phyloP scores from a whole-genome alignment of 352 stramenopile genomes.

The Phytophthora pisi region DNA sequence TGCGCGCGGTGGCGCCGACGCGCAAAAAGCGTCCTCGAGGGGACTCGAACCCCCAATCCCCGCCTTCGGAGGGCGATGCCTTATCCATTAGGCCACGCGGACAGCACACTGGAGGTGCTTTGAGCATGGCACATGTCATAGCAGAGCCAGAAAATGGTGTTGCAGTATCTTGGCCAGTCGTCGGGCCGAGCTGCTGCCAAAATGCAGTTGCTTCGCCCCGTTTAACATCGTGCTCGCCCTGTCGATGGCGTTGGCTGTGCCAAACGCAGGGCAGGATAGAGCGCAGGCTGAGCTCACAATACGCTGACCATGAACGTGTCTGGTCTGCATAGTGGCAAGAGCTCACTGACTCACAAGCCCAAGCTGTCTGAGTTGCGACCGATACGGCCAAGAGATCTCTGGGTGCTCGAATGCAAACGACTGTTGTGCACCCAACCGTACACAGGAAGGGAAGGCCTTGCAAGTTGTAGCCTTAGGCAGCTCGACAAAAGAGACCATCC shows the following conservation, averaged over 20 bases:
- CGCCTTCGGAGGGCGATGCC: constrained; percentile 21
- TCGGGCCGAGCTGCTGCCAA: not conserved
- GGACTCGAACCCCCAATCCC: constrained; percentile 23
- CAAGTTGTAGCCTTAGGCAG: not conserved
- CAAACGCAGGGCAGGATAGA: not conserved
- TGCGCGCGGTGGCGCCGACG: not conserved
- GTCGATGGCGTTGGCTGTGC: not conserved
- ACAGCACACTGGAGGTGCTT: not conserved
- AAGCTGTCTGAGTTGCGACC: constrained; percentile 5
- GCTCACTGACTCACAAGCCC: not conserved
- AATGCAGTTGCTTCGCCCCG: not conserved
- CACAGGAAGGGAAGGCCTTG: not conserved
- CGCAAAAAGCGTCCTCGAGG: constrained; percentile 18
- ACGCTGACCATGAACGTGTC: not conserved
- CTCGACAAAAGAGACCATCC: not conserved
- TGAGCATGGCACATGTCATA: not conserved
- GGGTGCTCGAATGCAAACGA: constrained; percentile 5
- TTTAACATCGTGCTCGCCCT: constrained; percentile 1
- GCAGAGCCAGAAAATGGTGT: constrained; percentile 10
- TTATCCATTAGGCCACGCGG: constrained; percentile 24
- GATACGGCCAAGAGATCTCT: constrained; percentile 1
- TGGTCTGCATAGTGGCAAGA: not conserved
- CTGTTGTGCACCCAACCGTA: not conserved
- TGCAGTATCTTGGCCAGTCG: constrained; percentile 1
- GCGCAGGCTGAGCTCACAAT: not conserved